phyloP scores from a whole-genome alignment of 1,284 basidiomycete genomes.

The Pyrrhoderma noxium region DNA sequence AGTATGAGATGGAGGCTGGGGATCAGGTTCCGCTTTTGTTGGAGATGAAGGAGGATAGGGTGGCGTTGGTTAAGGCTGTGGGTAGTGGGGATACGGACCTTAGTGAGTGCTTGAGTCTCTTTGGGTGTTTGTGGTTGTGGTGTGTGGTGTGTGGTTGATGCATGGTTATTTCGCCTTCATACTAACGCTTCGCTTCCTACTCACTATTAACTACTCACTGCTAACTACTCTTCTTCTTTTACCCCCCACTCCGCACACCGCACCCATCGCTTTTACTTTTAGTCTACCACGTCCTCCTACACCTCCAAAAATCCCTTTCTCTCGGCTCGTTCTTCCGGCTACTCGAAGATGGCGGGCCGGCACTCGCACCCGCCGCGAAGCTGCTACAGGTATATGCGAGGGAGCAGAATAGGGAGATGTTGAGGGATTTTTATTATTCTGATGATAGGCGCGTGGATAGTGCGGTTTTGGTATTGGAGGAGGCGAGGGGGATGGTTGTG shows the following conservation, averaged over 20 bases:
- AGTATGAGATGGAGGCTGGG: conserved; percentile 82
- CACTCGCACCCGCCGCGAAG: conserved; percentile 64
- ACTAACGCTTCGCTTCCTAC: too few relatives aligned
- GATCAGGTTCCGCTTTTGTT: conserved; percentile 92
- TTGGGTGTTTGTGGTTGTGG: too few relatives aligned
- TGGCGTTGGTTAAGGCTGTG: conserved; percentile 86
- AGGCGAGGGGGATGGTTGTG: conserved; percentile 61
- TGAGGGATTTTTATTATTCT: conserved; percentile 96
- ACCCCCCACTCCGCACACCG: too few relatives aligned
- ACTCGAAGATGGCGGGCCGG: conserved; percentile 80
- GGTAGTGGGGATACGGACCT: conserved; percentile 95
- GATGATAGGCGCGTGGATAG: conserved; percentile 93
- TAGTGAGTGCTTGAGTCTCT: conserved; percentile 40
- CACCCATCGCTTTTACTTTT: too few relatives aligned
- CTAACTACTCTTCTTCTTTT: too few relatives aligned
- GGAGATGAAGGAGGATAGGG: conserved; percentile 89
- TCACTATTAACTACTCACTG: too few relatives aligned
- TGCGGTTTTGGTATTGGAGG: conserved; percentile 79
- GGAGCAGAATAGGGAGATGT: conserved; percentile 85
- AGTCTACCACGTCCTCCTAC: conserved; percentile 89
- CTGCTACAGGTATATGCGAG: conserved; percentile 84
- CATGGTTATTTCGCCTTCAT: too few relatives aligned
- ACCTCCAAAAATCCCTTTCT: conserved; percentile 75
- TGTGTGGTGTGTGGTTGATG: too few relatives aligned
- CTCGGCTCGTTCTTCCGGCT: conserved; percentile 93